Evolutionary conservation across 257 asterid species (phyloP), one percentile per base, ranked within the genome.

Genomic region (Leptodermis oblonga): DNA sequence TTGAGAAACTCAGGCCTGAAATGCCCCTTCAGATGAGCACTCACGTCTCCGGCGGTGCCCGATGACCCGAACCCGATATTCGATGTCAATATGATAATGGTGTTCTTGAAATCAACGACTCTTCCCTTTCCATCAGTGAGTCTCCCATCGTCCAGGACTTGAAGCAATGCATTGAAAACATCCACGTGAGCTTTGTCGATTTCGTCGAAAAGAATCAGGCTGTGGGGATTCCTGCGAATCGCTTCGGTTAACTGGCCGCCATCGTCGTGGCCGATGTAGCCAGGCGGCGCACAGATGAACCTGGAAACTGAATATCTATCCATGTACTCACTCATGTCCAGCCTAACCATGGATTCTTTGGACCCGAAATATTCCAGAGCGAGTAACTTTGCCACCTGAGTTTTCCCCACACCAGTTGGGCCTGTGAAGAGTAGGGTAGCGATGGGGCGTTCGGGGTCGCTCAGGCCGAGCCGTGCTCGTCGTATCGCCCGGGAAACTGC

Each of bases 321-420:
- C 96, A 89, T 89, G 88, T 86, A 92, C 78, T 92, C 98, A 65
- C 96, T 89, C 98, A 92, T 92, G 49, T 92, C 98, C 2, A 89
- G 87, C 51, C 98, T 84, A 73, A 89, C 85, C 92, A 87, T 87
- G 72, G 96, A 86, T 53, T 89, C 96, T 73, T 86, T 90, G 0
- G 92, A 92, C 41, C 98, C 96, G 31, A 87, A 89, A 81, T 89
- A 92, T 82, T 87, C 90, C 3, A 90, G 70, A 7, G 98, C 98
- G 55, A 92, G 63, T 3, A 95, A 67, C 72, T 92, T 92, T 0
- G 96, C 96, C 0, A 89, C 84, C 71, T 89, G 92, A 0, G 98
- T 87, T 68, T 92, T 92, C 45, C 98, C 98, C 2, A 89, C 96
- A 17, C 94, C 98, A 8, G 96, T 89, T 28, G 98, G 98, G 31